Percentiles rank a stretch among this genome's conserved stretches.
Conservation (phyloP, 2,329 filamentous ascomycete genomes). For the Sphaceloma murrayae region DNA sequence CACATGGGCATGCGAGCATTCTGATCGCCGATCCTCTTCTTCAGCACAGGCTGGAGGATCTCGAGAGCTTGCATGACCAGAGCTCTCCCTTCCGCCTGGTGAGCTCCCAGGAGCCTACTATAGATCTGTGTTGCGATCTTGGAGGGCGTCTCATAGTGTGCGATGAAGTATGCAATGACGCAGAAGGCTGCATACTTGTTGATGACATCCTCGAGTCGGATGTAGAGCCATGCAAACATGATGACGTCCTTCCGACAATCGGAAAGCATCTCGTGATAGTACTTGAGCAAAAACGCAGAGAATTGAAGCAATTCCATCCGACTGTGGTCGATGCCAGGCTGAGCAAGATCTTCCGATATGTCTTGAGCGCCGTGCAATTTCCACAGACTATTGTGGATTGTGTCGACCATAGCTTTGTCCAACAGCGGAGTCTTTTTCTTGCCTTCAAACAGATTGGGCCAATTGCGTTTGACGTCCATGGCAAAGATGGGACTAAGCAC, state of each 20-base stretch:
- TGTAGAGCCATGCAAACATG: conserved; percentile 98
- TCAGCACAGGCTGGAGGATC: conserved; percentile 85
- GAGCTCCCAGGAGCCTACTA: conserved; percentile 77
- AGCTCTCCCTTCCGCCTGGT: conserved; percentile 86
- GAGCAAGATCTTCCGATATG: conserved; percentile 69
- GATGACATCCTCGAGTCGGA: conserved; percentile 94
- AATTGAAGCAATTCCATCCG: conserved; percentile 93
- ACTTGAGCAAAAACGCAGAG: conserved; percentile 90
- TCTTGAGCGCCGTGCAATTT: conserved; percentile 71
- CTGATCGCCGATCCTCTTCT: conserved; percentile 64
- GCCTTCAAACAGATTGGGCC: conserved; percentile 46
- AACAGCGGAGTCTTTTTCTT: conserved; percentile 60
- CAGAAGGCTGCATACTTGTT: conserved; percentile 99
- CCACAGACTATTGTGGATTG: conserved; percentile 89
- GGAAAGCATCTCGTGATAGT: conserved; percentile 77
- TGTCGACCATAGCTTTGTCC: conserved; percentile 78
- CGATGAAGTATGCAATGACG: conserved; percentile 94
- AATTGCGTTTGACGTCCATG: conserved; percentile 86
- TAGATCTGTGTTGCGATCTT: conserved; percentile 97
- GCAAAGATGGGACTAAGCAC: conserved; percentile 93
- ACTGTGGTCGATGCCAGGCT: conserved; percentile 86
- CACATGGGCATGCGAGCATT: conserved; percentile 70
- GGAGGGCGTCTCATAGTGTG: conserved; percentile 86
- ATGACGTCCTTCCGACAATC: conserved; percentile 96
- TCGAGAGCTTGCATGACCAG: conserved; percentile 91